Evolutionary conservation across 805 yeast species (phyloP), one percentile per base, ranked within the genome.

Genomic region (Priceomyces castillae): DNA sequence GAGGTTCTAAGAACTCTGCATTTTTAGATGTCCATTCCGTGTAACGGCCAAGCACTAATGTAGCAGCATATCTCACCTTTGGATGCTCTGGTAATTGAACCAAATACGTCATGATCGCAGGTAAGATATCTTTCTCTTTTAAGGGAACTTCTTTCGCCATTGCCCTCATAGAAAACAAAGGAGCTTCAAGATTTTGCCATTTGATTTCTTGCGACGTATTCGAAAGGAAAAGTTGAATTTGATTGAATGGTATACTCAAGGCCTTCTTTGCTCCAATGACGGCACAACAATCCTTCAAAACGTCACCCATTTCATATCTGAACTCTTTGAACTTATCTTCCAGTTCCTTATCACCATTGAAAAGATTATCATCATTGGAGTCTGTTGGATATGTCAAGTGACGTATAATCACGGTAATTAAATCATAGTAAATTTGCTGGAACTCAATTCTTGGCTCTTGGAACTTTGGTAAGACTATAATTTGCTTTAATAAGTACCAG

Each of bases 241-340:
- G 77, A 28, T 68, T 66, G 53, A 81, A 84, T 15, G 97, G 95
- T 42, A 86, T 82, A 17, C 67, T 62, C 28, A 94, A 70, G 0
- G 96, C 89, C 33, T 65, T 69, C 7, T 77, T 66, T 2, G 95
- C 74, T 1, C 98, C 98, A 34, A 88, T 81, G 2, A 94, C 92
- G 1, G 87, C 86, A 53, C 97, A 87, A 69, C 98, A 90, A 59
- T 90, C 96, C 59, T 95, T 95, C 48, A 94, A 69, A n/a, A 92
- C 96, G 61, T 94, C 98, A 30, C 98, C 98, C 86, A 94, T 87
- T 44, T 89, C 96, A 64, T 94, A 94, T 57, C 99, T 77, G 65
- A 92, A 94, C 46, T 89, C 95, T 56, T 87, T 82, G 62, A 94
- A 94, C 62, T 89, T 87, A 58, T 95, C 99, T 58, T 90, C 96